These are phyloP conservation scores for Fusarium devonianum DNA, from an alignment of 2,329 filamentous ascomycete genomes.

Conservation along the genomic window DNA sequence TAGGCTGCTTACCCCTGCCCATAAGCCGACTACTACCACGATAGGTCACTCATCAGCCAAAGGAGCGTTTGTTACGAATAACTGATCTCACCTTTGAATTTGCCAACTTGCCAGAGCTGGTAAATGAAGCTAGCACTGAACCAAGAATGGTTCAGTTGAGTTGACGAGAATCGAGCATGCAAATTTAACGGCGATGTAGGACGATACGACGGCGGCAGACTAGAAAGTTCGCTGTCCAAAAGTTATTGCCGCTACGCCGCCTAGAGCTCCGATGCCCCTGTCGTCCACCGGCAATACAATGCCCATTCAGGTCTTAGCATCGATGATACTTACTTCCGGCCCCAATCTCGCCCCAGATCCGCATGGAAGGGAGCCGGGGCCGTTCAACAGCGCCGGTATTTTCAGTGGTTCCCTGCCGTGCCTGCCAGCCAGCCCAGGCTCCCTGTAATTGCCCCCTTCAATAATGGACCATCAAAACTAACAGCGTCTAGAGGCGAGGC, in stretches of 20 bases:
- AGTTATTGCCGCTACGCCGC: constrained; percentile 24
- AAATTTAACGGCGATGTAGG: too few species aligned
- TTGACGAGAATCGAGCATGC: too few species aligned
- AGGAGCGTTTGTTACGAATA: too few species aligned
- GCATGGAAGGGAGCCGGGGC: too few species aligned
- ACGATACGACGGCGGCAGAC: constrained; percentile 24
- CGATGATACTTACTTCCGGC: constrained; percentile 1
- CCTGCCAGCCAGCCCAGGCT: too few species aligned
- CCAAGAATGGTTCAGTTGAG: too few species aligned
- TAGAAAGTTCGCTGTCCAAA: constrained; percentile 26
- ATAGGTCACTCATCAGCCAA: not conserved
- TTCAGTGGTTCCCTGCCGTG: constrained; percentile 26
- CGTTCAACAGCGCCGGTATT: constrained; percentile 27
- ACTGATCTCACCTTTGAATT: too few species aligned
- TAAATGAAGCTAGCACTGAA: too few species aligned
- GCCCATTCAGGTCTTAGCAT: constrained; percentile 7
- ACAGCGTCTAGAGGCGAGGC: constrained; percentile 23
- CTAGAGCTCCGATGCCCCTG: constrained; percentile 25
- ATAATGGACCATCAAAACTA: constrained; percentile 19
- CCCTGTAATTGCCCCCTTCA: constrained; percentile 15
- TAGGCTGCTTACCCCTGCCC: constrained; percentile 6
- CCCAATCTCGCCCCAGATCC: constrained; percentile 12
- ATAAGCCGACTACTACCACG: not conserved
- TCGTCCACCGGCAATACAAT: constrained; percentile 5
- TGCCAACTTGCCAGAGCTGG: too few species aligned